A percentile compares a stretch with the other conserved stretches of the same genome.
Conservation (phyloP, 73 alveolate species). For the Effrenium voratum region DNA sequence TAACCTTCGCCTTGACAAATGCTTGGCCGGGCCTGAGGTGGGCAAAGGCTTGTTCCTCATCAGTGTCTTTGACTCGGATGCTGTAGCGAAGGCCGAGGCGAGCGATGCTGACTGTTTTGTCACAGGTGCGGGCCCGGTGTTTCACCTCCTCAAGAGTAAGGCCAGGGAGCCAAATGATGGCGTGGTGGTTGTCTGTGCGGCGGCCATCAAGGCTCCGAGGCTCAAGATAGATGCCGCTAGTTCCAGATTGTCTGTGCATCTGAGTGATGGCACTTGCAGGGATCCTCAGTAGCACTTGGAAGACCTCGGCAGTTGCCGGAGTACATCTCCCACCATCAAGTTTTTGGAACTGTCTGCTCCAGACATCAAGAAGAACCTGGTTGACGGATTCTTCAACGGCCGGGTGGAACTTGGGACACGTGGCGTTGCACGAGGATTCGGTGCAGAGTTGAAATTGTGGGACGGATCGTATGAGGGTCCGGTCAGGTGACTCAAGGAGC, state of each 20-base stretch:
- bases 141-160: background rate
- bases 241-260: background rate
- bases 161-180: background rate
- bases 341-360: background rate
- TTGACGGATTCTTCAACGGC: background rate
- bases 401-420: background rate
- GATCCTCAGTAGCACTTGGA: background rate
- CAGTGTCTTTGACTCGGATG: background rate
- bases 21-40: background rate
- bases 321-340: background rate
- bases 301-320: background rate
- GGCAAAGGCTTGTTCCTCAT: background rate
- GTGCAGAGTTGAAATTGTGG: background rate
- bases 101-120: background rate
- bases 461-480: background rate
- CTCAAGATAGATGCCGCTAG: background rate
- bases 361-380: background rate
- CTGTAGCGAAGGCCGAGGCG: background rate
- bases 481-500: background rate
- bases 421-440: background rate
- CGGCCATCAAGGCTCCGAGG: background rate
- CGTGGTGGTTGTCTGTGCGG: background rate
- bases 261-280: background rate
- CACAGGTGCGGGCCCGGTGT: background rate
- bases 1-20: background rate